Evolutionary conservation across 176 grass and related monocot species (phyloP), one percentile per base, ranked within the genome.

Genomic region (Musa beccarii): DNA sequence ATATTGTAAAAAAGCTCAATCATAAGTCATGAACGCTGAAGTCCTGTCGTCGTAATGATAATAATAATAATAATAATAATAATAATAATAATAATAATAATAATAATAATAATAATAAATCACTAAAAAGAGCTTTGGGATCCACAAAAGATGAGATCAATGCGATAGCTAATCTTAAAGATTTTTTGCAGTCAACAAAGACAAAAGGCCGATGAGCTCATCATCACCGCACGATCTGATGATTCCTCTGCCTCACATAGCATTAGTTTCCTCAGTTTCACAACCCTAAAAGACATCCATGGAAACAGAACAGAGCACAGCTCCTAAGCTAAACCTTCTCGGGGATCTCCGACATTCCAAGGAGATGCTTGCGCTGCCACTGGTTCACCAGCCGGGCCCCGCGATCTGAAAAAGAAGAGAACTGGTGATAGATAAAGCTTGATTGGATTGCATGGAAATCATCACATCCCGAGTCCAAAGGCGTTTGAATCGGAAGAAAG

Each of bases 361-460:
- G 34, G 34, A 43, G 34, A 43, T 43, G 34, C 4, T 43, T 43
- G 34, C 34, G 34, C 34, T 43, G 34, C 34, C 34, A 43, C 34
- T 43, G 34, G 34, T 43, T 43, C 34, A 43, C 34, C 34, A 5
- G 34, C 34, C 4, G 13, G 57, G n/a, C 57, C 57, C 57, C 19
- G n/a, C 5, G 14, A 61, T 21, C 57, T 61, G 57, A 61, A n/a
- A 68, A 68, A 68, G 34, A 43, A 43, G 34, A 43, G 34, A 6
- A 43, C 34, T 43, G 34, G 34, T 43, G 34, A 43, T 43, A 43
- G 34, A 43, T 43, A 43, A 43, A 68, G 66, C 28, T 68, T 34
- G 23, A 68, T 68, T 68, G 66, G 66, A 68, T 68, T 68, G 66
- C 66, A 68, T 68, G 66, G 66, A 68, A 68, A 68, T 68, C 66